Base-by-base conservation (phyloP, 495 filamentous ascomycete species). In the Lepraria neglecta region DNA sequence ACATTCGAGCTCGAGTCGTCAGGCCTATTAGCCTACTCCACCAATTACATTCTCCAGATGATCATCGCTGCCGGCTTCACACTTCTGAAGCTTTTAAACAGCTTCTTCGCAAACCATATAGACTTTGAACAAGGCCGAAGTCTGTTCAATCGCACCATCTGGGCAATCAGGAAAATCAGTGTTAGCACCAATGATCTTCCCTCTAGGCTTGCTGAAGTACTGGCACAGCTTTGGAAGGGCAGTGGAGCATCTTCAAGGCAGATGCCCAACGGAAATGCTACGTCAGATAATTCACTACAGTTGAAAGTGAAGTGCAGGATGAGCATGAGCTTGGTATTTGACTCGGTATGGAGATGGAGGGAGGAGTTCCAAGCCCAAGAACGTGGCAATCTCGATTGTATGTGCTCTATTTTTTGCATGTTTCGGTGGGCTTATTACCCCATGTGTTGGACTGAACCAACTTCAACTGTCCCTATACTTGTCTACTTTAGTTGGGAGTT, bases 271-370 rank as follows among this genome's bases (percentile, higher is more conserved):
- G 92, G 53, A 82, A 91, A 42, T 11, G 56, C 15, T 46, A 45
- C 43, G 28, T 51, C 35, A 44, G 90, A 95, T 69, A 87, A 88
- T 57, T 78, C 76, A 42, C 70, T 97, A 53, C 85, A 91, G 73
- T 77, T 97, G 17, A 92, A 90, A 72, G 89, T 96, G 6, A 83
- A 89, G 59, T 94, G 89, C 68, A 82, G 91, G 11, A 91, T 92
- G 82, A 95, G 90, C 72, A 92, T 97, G 87, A 92, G 88, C 65
- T 77, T 95, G 7, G 87, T 97, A 3, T 96, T 87, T 70, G 91
- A 97, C 73, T 90, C 87, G 4, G 90, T 95, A 28, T 95, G 90
- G 90, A 84, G 90, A 58, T 97, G 91, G 91, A 80, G 91, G 60
- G 90, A 95, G 68, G 87, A 91, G 71, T 87, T 88, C 63, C 86